Conservation (phyloP, 805 yeast species). For the Ogataea nakhonphanomensis region DNA sequence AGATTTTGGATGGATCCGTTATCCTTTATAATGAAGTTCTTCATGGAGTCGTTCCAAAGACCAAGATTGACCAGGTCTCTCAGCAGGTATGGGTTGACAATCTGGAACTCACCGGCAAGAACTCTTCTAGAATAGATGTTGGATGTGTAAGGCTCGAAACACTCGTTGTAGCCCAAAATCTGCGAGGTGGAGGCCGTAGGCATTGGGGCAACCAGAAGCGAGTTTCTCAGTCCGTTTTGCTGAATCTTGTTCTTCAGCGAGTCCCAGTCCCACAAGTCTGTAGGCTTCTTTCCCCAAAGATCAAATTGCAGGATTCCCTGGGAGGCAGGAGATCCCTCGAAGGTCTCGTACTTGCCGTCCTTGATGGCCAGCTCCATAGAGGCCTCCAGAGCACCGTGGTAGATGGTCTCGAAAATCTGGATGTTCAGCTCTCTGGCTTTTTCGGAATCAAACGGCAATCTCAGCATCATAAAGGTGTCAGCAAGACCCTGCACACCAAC, state of each 20-base stretch:
- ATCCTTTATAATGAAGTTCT: conserved; percentile 51
- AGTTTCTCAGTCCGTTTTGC: conserved; percentile 52
- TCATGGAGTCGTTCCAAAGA: conserved; percentile 55
- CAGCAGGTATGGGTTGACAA: conserved; percentile 57
- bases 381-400: conserved; percentile 57
- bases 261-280: conserved; percentile 59
- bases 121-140: conserved; percentile 62
- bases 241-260: conserved; percentile 46
- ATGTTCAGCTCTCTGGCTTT: conserved; percentile 55
- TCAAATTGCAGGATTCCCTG: conserved; percentile 56
- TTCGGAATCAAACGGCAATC: conserved; percentile 56
- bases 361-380: conserved; percentile 50
- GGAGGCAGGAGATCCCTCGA: conserved; percentile 57
- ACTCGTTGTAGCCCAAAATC: conserved; percentile 58
- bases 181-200: conserved; percentile 68
- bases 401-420: conserved; percentile 59
- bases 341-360: conserved; percentile 50
- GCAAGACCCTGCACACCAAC: conserved; percentile 64
- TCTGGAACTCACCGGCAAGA: conserved; percentile 61
- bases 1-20: conserved; percentile 57
- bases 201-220: conserved; percentile 62
- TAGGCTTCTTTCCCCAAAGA: conserved; percentile 57
- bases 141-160: conserved; percentile 62
- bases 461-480: conserved; percentile 52
- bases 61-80: conserved; percentile 57